Percentiles rank a stretch among this genome's conserved stretches.
phyloP scores from a whole-genome alignment of 495 filamentous ascomycete species.

The Penicillium maclennaniae region DNA sequence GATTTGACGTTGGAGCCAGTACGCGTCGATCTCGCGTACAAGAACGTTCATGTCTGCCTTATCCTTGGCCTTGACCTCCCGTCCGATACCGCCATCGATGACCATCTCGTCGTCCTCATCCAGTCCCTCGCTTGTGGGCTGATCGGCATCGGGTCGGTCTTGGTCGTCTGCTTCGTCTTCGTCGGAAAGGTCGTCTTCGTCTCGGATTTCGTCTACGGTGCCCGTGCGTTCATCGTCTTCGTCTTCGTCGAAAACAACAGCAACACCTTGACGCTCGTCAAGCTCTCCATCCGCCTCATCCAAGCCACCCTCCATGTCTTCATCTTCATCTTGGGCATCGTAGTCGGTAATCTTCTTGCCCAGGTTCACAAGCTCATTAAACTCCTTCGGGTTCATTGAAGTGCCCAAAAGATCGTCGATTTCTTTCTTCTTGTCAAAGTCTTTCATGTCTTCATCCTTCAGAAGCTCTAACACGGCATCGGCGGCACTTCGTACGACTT shows the following conservation, averaged over 20 bases:
- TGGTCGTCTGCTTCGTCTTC: conserved; percentile 61
- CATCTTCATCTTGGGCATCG: conserved; percentile 94
- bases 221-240: conserved; percentile 79
- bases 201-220: conserved; percentile 73
- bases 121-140: conserved; percentile 45
- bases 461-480: conserved; percentile 87
- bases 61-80: conserved; percentile 45
- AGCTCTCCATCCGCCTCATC: conserved; percentile 68
- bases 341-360: conserved; percentile 99
- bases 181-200: conserved; percentile 63
- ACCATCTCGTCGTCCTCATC: conserved; percentile 69
- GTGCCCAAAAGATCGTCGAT: conserved; percentile 87
- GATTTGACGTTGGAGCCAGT: conserved; percentile 93
- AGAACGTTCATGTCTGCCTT: conserved; percentile 56
- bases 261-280: conserved; percentile 92
- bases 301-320: conserved; percentile 68
- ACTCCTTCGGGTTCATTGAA: conserved; percentile 81
- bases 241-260: conserved; percentile 94
- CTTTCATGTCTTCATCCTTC: conserved; percentile 94
- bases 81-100: conserved; percentile 58
- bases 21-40: conserved; percentile 90
- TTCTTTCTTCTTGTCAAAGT: conserved; percentile 97
- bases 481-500: conserved; percentile 90
- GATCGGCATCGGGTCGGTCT: conserved; percentile 45
- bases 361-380: conserved; percentile 93